Percentiles rank a stretch among this genome's conserved stretches.
phyloP scores from a whole-genome alignment of 495 filamentous ascomycete species.

The Aspergillus panamensis region DNA sequence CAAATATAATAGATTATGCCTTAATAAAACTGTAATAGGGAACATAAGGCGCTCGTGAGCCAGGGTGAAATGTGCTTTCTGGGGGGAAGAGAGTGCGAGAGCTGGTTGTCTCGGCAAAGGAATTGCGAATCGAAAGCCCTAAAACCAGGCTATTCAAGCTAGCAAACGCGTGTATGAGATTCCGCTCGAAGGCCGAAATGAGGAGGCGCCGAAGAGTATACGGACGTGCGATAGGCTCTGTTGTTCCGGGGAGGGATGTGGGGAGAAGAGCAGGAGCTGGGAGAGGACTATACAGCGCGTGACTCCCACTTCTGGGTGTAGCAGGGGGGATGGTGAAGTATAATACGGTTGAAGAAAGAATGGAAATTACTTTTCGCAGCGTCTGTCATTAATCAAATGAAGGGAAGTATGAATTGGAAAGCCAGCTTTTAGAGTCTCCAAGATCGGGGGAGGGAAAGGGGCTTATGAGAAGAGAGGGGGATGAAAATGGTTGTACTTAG shows the following conservation, averaged over 20 bases:
- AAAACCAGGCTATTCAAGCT: no score
- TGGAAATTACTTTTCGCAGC: background rate
- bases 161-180: no score
- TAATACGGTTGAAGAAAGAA: background rate
- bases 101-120: no score
- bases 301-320: background rate
- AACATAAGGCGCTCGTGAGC: no score
- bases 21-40: no score
- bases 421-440: background rate
- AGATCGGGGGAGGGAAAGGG: slow-evolving; percentile 7
- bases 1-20: no score
- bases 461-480: slow-evolving; percentile 11
- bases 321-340: slow-evolving; percentile 8
- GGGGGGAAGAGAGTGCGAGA: no score
- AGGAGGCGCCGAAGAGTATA: background rate
- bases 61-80: no score
- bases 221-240: background rate
- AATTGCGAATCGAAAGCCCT: no score
- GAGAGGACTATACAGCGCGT: background rate
- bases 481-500: slow-evolving; percentile 12
- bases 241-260: background rate
- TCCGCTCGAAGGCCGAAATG: background rate
- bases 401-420: slow-evolving; percentile 1
- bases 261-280: background rate
- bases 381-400: background rate